Base-by-base conservation (phyloP, 1,284 basidiomycete species). In the Moesziomyces sp. region DNA sequence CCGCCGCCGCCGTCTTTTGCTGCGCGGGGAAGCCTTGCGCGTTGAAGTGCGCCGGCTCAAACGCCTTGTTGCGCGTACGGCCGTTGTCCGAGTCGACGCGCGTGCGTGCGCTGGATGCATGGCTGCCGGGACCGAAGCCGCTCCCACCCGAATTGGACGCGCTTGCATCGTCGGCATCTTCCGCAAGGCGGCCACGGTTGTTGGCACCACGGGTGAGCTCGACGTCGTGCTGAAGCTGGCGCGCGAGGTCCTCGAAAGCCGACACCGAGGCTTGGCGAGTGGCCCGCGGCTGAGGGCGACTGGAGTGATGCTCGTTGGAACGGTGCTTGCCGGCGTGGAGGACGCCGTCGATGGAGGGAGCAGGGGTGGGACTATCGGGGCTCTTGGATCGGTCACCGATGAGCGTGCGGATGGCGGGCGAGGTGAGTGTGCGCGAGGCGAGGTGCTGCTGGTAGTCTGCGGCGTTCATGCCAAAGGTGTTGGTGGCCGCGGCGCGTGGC, bases 41-140 rank as follows among this genome's bases (percentile, higher is more conserved):
- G 54, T 74, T 70, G 59, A 66, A 70, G 6, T 62, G 67, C 13
- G 56, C 40, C 0, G 63, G 23, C 5, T 64, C 28, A n/a, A 63
- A 49, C 4, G 46, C 38, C 28, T 71, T 65, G 46, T 14, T 49
- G 52, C 42, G 52, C 19, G 30, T 23, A 0, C 53, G 52, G 26
- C 52, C 58, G 7, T 18, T 21, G 18, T 53, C 46, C 23, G 52
- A 11, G 2, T 72, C 63, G 23, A 75, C 73, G 34, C 65, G 56
- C 14, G 74, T 76, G 9, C 70, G 68, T 9, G 64, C 70, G 40
- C 69, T 72, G 16, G 69, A 72, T 3, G 65, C 69, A 42, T 76
- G 74, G 45, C 69, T 72, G n/a, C 74, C 74, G 0, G 74, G 69
- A 7, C 67, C 74, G 44, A 71, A 76, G 16, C 74, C 74, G 28